Evolutionary conservation across 192 early-diverging fungal genomes (phyloP).

Genomic region (Backusella macrospora): DNA sequence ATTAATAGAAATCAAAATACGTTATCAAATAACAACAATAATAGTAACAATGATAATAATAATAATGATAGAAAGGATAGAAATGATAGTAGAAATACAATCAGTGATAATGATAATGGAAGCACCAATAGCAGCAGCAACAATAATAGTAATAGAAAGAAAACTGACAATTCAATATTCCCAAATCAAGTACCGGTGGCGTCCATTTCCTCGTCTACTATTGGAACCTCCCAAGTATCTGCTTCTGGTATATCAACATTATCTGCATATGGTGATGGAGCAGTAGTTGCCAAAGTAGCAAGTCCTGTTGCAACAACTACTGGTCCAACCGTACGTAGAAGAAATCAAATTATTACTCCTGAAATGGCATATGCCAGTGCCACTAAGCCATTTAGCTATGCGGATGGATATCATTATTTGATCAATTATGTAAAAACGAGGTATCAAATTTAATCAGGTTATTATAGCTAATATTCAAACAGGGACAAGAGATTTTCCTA

Average conservation of each 20-base stretch:
- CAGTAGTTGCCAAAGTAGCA: constrained; percentile 30
- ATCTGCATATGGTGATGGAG: constrained; percentile 29
- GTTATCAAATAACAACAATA: not conserved
- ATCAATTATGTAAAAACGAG: constrained; percentile 79
- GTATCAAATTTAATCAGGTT: constrained; percentile 41
- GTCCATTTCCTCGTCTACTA: constrained; percentile 12
- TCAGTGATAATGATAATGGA: not conserved
- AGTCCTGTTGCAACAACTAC: constrained; percentile 26
- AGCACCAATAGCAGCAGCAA: not conserved
- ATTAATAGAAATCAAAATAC: not conserved
- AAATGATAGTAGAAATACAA: not conserved
- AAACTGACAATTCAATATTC: not conserved
- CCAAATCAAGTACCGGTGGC: not conserved
- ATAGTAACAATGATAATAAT: not conserved
- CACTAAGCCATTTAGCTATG: constrained; percentile 85
- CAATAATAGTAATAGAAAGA: not conserved
- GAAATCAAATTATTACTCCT: constrained; percentile 47
- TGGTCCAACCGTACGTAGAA: constrained; percentile 21
- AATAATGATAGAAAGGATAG: not conserved
- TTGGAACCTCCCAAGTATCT: constrained; percentile 14
- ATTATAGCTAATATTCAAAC: not conserved
- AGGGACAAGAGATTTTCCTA: not conserved
- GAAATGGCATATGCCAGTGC: constrained; percentile 84
- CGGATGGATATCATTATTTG: constrained; percentile 91
- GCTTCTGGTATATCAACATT: constrained; percentile 28